A percentile compares a stretch with the other conserved stretches of the same genome.
These are phyloP conservation scores for Colletotrichum gloeosporioides DNA, from an alignment of 2,329 filamentous ascomycete genomes.

Conservation along the genomic window DNA sequence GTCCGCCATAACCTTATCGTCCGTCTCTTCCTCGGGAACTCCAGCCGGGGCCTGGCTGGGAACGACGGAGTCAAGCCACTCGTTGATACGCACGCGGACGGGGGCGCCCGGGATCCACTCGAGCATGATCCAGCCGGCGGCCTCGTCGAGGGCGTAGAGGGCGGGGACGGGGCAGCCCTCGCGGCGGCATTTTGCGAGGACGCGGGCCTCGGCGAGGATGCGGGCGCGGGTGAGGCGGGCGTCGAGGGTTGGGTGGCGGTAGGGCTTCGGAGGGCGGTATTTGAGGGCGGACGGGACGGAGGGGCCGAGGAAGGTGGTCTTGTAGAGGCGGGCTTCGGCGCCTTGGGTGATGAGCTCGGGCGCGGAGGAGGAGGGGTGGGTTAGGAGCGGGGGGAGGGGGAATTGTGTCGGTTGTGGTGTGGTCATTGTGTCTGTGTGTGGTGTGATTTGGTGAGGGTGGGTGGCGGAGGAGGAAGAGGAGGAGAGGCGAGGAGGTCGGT, in stretches of 20 bases:
- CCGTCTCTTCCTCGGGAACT: background rate
- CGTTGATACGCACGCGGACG: conserved; percentile 73
- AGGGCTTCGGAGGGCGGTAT: conserved; percentile 88
- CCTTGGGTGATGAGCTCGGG: conserved; percentile 85
- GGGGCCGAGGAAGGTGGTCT: conserved; percentile 77
- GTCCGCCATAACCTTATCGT: conserved; percentile 31
- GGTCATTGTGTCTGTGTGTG: background rate
- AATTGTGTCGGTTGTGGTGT: conserved; percentile 28
- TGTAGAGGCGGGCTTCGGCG: conserved; percentile 94
- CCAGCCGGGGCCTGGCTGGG: background rate
- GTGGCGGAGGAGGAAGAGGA: background rate
- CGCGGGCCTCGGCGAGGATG: conserved; percentile 86
- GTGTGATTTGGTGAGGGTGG: background rate
- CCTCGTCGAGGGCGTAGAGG: conserved; percentile 73
- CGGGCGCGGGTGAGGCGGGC: conserved; percentile 84
- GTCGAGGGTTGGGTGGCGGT: conserved; percentile 90
- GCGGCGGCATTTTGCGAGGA: conserved; percentile 77
- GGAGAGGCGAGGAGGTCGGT: background rate
- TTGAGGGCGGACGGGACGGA: conserved; percentile 80
- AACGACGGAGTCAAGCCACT: conserved; percentile 59
- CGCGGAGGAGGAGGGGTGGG: conserved; percentile 61
- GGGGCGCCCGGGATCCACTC: conserved; percentile 83
- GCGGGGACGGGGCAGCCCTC: conserved; percentile 85
- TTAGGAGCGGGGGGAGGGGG: conserved; percentile 69
- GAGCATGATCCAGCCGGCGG: conserved; percentile 76